Evolutionary conservation across 192 early-diverging fungal genomes (phyloP).

Genomic region (Backusella sp.): DNA sequence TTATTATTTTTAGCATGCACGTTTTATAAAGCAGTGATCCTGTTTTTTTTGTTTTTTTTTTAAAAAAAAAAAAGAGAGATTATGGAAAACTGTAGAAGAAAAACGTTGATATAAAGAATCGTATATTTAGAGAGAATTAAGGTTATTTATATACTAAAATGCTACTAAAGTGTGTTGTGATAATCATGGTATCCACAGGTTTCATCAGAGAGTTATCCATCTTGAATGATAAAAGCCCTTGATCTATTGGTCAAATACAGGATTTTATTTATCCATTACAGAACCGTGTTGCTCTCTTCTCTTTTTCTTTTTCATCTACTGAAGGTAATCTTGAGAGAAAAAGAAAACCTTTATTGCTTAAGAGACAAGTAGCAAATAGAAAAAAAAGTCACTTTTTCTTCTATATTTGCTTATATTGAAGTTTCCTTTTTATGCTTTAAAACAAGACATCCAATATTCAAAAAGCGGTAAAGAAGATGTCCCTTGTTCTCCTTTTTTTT

Average conservation of each 20-base stretch:
- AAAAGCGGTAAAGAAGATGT: neutral
- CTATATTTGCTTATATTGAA: neutral
- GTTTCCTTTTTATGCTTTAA: neutral
- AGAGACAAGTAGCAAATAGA: neutral
- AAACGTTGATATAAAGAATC: neutral
- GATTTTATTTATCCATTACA: neutral
- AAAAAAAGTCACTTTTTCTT: neutral
- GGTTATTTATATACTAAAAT: neutral
- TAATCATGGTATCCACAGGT: neutral
- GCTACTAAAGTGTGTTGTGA: neutral
- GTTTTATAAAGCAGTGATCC: neutral
- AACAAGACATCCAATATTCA: neutral
- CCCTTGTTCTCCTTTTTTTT: neutral
- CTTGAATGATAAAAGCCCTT: neutral
- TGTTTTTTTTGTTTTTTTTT: too few relatives aligned
- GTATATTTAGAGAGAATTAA: neutral
- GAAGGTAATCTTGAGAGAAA: neutral
- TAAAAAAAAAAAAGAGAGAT: too few relatives aligned
- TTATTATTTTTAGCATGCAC: too few relatives aligned
- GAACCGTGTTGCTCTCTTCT: neutral
- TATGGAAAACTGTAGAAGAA: neutral
- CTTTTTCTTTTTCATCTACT: neutral
- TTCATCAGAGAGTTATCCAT: neutral
- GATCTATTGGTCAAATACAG: neutral
- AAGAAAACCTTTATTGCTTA: neutral